Conservation (phyloP, 2,329 filamentous ascomycete species). For the Clonostachys sp. region DNA sequence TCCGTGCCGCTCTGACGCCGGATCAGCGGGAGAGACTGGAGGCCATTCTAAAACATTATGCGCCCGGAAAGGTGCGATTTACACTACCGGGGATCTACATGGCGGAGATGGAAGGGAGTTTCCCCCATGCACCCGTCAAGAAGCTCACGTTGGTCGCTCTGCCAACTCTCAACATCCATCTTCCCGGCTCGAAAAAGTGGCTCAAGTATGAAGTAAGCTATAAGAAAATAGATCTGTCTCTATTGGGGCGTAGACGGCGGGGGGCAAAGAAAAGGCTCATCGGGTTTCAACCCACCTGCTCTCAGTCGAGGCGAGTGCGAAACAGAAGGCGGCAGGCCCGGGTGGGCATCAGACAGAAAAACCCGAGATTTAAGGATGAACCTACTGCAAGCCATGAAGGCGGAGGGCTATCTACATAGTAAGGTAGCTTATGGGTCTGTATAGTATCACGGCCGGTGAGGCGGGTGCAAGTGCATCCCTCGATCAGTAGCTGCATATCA, state of each 20-base stretch:
- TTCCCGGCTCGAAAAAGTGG: conserved; percentile 43
- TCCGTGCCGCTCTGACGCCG: conserved; percentile 36
- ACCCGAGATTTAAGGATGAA: too few relatives aligned
- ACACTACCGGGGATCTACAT: conserved; percentile 52
- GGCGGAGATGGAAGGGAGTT: conserved; percentile 17
- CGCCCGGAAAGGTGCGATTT: conserved; percentile 50
- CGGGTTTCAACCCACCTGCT: too few relatives aligned
- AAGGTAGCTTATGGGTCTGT: too few relatives aligned
- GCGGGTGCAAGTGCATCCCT: too few relatives aligned
- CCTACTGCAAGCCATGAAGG: too few relatives aligned
- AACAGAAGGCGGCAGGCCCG: too few relatives aligned
- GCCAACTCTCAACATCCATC: conserved; percentile 43
- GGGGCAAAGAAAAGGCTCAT: too few relatives aligned
- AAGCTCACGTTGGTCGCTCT: conserved; percentile 42
- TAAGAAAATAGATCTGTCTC: conserved; percentile 37
- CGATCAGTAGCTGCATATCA: too few relatives aligned
- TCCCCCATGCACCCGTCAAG: background rate
- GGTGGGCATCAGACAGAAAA: too few relatives aligned
- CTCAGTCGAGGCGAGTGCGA: too few relatives aligned
- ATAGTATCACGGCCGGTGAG: too few relatives aligned
- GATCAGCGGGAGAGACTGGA: conserved; percentile 26
- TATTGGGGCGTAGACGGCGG: conserved; percentile 8
- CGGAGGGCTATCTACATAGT: too few relatives aligned
- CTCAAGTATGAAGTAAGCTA: conserved; percentile 45
- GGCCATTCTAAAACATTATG: conserved; percentile 38